phyloP scores from a whole-genome alignment of 208 protist genomes.

The Crithidia thermophila region DNA sequence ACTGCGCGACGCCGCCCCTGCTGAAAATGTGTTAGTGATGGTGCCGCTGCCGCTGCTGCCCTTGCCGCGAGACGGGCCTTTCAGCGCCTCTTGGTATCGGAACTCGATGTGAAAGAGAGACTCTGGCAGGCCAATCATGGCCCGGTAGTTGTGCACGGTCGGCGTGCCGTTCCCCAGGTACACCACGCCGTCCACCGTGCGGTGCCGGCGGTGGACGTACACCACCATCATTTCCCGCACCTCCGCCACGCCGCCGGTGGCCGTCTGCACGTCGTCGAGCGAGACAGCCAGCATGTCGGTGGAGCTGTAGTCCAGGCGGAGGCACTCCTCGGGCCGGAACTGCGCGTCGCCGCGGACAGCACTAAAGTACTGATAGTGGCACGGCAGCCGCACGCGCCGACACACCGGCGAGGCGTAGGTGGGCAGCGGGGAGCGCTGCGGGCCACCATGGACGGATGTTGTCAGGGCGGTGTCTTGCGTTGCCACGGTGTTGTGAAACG shows the following conservation, averaged over 20 bases:
- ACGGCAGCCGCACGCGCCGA: slow-evolving; percentile 61
- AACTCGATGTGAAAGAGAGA: slow-evolving; percentile 81
- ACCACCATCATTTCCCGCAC: slow-evolving; percentile 63
- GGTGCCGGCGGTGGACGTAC: slow-evolving; percentile 67
- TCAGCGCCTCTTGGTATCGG: slow-evolving; percentile 68
- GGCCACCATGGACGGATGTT: slow-evolving; percentile 33
- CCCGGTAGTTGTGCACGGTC: slow-evolving; percentile 77
- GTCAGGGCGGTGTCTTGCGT: slow-evolving; percentile 24
- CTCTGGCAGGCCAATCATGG: slow-evolving; percentile 83
- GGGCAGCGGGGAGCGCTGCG: slow-evolving; percentile 36
- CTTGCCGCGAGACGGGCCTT: not conserved
- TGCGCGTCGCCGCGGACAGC: slow-evolving; percentile 38
- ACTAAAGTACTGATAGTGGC: slow-evolving; percentile 67
- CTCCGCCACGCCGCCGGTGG: not conserved
- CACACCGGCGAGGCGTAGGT: slow-evolving; percentile 50
- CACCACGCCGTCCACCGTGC: slow-evolving; percentile 73
- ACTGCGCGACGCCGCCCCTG: not conserved
- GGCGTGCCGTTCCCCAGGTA: slow-evolving; percentile 83
- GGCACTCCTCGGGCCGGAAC: slow-evolving; percentile 49
- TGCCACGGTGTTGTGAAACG: slow-evolving; percentile 12
- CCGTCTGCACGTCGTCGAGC: slow-evolving; percentile 26
- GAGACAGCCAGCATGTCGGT: slow-evolving; percentile 35
- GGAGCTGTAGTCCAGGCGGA: slow-evolving; percentile 50
- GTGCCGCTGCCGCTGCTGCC: not conserved
- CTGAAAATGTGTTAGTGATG: no score